Conservation (phyloP, 306 rosid genomes). For the Cucumis melo region DNA sequence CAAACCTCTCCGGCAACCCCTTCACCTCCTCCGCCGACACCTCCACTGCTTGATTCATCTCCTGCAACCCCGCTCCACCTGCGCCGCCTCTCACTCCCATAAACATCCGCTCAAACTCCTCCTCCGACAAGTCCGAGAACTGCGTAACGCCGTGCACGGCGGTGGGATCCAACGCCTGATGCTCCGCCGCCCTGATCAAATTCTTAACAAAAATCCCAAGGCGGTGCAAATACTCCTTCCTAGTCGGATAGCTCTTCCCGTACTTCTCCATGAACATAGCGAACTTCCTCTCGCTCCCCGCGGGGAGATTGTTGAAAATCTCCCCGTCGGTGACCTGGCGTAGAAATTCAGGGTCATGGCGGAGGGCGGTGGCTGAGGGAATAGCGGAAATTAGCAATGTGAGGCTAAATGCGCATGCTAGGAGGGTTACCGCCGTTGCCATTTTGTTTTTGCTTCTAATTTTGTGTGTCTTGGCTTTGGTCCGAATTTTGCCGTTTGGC, state of each 20-base stretch:
- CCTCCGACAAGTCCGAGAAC: slow-evolving; percentile 55
- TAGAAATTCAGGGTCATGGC: background rate
- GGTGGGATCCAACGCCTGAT: slow-evolving; percentile 70
- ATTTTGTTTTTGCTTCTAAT: background rate
- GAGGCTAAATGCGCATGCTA: background rate
- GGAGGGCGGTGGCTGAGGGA: background rate
- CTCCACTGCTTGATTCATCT: slow-evolving; percentile 11
- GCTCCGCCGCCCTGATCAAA: slow-evolving; percentile 51
- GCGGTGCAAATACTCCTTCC: slow-evolving; percentile 62
- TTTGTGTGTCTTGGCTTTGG: no score
- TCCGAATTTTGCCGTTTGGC: background rate
- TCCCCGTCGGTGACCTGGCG: background rate
- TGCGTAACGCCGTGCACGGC: slow-evolving; percentile 81
- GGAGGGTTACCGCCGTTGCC: background rate
- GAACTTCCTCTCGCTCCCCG: slow-evolving; percentile 45
- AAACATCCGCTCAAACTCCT: slow-evolving; percentile 49
- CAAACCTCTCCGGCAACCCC: slow-evolving; percentile 63
- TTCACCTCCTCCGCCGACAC: slow-evolving; percentile 15
- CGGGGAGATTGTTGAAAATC: background rate
- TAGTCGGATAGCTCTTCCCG: slow-evolving; percentile 43
- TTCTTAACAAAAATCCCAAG: slow-evolving; percentile 53
- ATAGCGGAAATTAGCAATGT: background rate
- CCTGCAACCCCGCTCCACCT: background rate
- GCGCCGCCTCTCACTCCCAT: slow-evolving; percentile 38
- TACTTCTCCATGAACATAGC: slow-evolving; percentile 42